Conservation (phyloP, 768 basidiomycete genomes). For the Arthromyces matolae region DNA sequence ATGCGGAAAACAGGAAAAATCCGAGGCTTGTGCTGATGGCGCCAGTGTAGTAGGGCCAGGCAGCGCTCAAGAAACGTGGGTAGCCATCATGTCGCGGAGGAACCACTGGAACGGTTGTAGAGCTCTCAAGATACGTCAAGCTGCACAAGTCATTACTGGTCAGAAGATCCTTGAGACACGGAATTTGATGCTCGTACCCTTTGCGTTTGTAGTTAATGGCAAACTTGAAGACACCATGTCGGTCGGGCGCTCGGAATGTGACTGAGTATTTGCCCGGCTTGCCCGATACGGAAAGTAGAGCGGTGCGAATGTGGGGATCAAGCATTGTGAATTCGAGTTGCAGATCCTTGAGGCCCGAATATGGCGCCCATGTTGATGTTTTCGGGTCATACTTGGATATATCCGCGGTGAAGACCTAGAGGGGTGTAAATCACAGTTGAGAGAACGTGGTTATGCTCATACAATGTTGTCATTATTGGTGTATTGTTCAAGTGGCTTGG, state of each 20-base stretch:
- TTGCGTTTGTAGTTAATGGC: conserved; percentile 86
- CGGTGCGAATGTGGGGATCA: conserved; percentile 89
- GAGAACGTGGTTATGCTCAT: conserved; percentile 17
- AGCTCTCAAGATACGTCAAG: conserved; percentile 68
- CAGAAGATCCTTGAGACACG: not conserved
- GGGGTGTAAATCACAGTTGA: conserved; percentile 5
- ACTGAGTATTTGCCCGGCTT: conserved; percentile 68
- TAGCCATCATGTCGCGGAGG: conserved; percentile 95
- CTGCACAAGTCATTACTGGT: conserved; percentile 34
- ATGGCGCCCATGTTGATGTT: conserved; percentile 63
- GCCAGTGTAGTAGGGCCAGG: conserved; percentile 93
- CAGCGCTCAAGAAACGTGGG: conserved; percentile 91
- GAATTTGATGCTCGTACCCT: conserved; percentile 52
- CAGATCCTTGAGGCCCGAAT: conserved; percentile 69
- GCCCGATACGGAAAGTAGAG: conserved; percentile 56
- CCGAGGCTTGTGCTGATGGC: conserved; percentile 85
- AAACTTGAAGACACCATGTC: conserved; percentile 98
- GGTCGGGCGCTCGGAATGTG: conserved; percentile 88
- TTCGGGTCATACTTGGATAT: conserved; percentile 66
- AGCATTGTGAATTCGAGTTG: conserved; percentile 99
- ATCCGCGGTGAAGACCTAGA: conserved; percentile 67
- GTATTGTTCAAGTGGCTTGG: conserved; percentile 65
- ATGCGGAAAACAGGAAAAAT: conserved; percentile 79
- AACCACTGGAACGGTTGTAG: conserved; percentile 80
- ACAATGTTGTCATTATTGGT: conserved; percentile 86